Conservation (phyloP, 192 early-diverging fungal genomes). For the Rhizoclosmatium sp. region DNA sequence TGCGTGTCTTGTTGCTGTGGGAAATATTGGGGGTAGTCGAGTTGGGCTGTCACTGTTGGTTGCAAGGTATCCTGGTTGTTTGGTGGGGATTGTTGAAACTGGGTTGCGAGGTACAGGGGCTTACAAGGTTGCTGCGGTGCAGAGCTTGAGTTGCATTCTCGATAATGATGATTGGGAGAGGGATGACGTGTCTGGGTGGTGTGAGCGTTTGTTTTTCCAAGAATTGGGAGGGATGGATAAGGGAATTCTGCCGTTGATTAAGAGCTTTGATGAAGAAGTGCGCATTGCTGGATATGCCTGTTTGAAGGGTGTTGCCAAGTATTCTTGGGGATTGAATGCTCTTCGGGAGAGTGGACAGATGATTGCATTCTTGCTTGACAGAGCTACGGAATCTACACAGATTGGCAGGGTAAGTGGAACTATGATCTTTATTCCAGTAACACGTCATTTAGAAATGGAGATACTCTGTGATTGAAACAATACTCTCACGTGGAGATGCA, state of each 20-base stretch:
- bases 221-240: background rate
- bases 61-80: background rate
- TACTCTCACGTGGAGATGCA: background rate
- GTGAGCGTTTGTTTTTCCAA: background rate
- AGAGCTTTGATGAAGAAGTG: conserved; percentile 22
- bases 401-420: conserved; percentile 4
- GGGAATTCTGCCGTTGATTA: conserved; percentile 5
- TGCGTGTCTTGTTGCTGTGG: conserved; percentile 13
- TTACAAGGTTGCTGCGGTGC: background rate
- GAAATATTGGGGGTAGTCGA: background rate
- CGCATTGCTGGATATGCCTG: conserved; percentile 26
- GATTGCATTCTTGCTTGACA: conserved; percentile 12
- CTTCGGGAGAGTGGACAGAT: conserved; percentile 16
- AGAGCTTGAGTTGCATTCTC: conserved; percentile 3
- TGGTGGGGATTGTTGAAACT: background rate
- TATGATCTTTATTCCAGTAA: background rate
- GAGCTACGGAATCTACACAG: conserved; percentile 6
- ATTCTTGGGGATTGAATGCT: conserved; percentile 22
- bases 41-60: conserved; percentile 4
- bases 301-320: conserved; percentile 11
- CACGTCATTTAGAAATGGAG: conserved; percentile 13
- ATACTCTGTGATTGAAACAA: conserved; percentile 15
- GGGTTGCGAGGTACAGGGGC: background rate
- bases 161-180: background rate
- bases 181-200: background rate